Evolutionary conservation across 768 basidiomycete genomes (phyloP).

Genomic region (Hypholoma fasciculare): DNA sequence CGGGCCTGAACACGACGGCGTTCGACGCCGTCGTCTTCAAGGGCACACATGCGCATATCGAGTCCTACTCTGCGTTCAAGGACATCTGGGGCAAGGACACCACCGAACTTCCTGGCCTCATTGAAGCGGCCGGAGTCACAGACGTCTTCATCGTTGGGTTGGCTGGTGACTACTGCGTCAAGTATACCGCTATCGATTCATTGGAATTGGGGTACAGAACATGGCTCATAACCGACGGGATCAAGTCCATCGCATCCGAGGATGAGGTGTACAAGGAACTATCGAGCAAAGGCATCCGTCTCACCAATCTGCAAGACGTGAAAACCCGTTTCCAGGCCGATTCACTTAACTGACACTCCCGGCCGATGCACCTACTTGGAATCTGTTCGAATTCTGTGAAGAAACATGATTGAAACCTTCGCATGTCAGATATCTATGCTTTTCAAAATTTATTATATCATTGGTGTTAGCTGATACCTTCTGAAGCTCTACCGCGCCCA

Average conservation of each 20-base stretch:
- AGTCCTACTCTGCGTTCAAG: slow-evolving; percentile 82
- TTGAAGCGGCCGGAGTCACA: slow-evolving; percentile 44
- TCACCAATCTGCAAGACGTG: slow-evolving; percentile 23
- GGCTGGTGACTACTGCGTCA: slow-evolving; percentile 82
- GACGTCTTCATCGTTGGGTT: slow-evolving; percentile 67
- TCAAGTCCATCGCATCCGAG: slow-evolving; percentile 41
- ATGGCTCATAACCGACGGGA: slow-evolving; percentile 50
- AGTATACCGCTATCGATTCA: slow-evolving; percentile 55
- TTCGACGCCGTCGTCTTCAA: slow-evolving; percentile 49
- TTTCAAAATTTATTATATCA: no score
- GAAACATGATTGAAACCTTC: no score
- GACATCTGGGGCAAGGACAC: slow-evolving; percentile 51
- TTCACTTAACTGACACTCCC: neutral
- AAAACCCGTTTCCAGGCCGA: slow-evolving; percentile 3
- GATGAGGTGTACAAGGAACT: slow-evolving; percentile 33
- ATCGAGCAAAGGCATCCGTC: slow-evolving; percentile 29
- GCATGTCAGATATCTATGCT: no score
- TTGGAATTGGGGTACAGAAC: slow-evolving; percentile 47
- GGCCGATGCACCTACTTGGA: neutral
- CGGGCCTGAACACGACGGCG: slow-evolving; percentile 41
- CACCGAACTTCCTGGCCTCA: slow-evolving; percentile 46
- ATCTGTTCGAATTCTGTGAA: no score
- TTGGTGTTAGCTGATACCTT: no score
- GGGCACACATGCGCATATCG: slow-evolving; percentile 59
- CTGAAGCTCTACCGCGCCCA: no score